phyloP scores from a whole-genome alignment of 108 stramenopile species.

The Cyclotella choctawhatcheeana region DNA sequence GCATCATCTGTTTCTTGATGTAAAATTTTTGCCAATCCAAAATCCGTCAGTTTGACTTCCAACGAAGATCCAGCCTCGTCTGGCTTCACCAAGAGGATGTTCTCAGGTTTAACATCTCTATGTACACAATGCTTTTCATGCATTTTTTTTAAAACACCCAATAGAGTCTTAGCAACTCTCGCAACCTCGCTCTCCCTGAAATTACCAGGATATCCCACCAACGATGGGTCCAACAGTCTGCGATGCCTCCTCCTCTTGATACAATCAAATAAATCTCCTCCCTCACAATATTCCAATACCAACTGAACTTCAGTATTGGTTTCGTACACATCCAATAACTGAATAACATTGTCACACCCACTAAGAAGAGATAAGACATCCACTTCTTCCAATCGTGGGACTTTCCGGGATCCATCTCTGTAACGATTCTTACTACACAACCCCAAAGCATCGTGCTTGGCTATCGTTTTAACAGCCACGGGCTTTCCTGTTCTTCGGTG shows the following conservation, averaged over 20 bases:
- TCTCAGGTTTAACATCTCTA: slow-evolving; percentile 91
- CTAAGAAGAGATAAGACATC: slow-evolving; percentile 68
- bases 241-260: slow-evolving; percentile 69
- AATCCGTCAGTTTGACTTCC: slow-evolving; percentile 83
- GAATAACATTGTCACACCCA: slow-evolving; percentile 68
- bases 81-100: slow-evolving; percentile 62
- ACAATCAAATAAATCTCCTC: slow-evolving; percentile 88
- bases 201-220: slow-evolving; percentile 16
- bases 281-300: slow-evolving; percentile 83
- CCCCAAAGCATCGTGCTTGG: slow-evolving; percentile 86
- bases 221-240: slow-evolving; percentile 12
- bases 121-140: slow-evolving; percentile 75
- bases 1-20: slow-evolving; percentile 23
- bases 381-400: slow-evolving; percentile 76
- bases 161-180: slow-evolving; percentile 69
- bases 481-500: slow-evolving; percentile 50
- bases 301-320: slow-evolving; percentile 86
- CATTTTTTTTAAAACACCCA: slow-evolving; percentile 66
- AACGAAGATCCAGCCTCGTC: slow-evolving; percentile 56
- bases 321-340: slow-evolving; percentile 86
- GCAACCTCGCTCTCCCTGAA: slow-evolving; percentile 79
- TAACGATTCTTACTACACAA: slow-evolving; percentile 58
- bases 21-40: slow-evolving; percentile 81
- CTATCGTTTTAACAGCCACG: slow-evolving; percentile 87
- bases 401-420: slow-evolving; percentile 15